Evolutionary conservation across 139 green algal species (phyloP).

Genomic region (Microglena sp.): DNA sequence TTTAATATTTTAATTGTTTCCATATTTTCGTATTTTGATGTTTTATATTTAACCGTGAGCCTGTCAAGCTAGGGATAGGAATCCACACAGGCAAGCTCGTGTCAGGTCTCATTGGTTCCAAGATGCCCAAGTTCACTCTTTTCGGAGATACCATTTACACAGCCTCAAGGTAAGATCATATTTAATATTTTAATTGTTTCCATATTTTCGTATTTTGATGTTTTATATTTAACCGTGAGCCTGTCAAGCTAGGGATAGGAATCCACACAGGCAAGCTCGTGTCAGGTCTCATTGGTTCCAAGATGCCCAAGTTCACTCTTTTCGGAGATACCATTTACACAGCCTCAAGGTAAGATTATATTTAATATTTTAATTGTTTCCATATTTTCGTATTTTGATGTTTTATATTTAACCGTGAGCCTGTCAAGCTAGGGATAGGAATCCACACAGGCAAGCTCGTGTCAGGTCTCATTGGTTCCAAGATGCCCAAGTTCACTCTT

Average conservation of each 20-base stretch:
- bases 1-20: not conserved
- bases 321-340: constrained; percentile 13
- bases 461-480: constrained; percentile 30
- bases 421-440: constrained; percentile 33
- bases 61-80: constrained; percentile 33
- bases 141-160: constrained; percentile 20
- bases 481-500: constrained; percentile 49
- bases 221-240: not conserved
- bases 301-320: constrained; percentile 49
- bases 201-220: not conserved
- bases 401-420: not conserved
- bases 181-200: not conserved
- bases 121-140: constrained; percentile 49
- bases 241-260: constrained; percentile 33
- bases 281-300: constrained; percentile 30
- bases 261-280: constrained; percentile 33
- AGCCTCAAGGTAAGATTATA: not conserved
- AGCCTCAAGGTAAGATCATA: not conserved
- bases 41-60: not conserved
- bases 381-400: not conserved
- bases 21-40: not conserved
- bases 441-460: constrained; percentile 33
- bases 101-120: constrained; percentile 30
- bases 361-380: not conserved
- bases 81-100: constrained; percentile 33